Evolutionary conservation across 345 rosid genomes (phyloP).

Genomic region (Camelina sativa): DNA sequence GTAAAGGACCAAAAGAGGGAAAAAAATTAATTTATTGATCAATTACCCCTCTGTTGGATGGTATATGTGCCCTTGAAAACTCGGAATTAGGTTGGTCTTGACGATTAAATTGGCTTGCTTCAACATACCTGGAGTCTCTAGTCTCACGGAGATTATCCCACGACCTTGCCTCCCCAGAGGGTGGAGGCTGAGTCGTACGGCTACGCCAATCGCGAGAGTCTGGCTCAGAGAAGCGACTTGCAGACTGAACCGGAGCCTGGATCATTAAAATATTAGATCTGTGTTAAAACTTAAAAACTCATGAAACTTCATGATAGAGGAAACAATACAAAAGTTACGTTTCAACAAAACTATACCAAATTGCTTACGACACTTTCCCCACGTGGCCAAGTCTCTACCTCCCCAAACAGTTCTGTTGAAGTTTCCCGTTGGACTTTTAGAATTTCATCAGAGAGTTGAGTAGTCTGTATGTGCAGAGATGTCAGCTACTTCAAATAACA

Average conservation of each 20-base stretch:
- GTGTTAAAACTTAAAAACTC: constrained; percentile 24
- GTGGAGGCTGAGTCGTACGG: constrained; percentile 50
- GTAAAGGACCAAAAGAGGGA: background rate
- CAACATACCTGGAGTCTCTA: constrained; percentile 52
- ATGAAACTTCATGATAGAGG: constrained; percentile 4
- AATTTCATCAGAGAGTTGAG: constrained; percentile 61
- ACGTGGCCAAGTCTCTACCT: constrained; percentile 65
- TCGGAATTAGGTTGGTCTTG: constrained; percentile 58
- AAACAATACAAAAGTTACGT: constrained; percentile 12
- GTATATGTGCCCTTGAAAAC: constrained; percentile 49
- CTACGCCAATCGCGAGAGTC: constrained; percentile 87
- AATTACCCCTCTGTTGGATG: constrained; percentile 60
- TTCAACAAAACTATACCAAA: constrained; percentile 24
- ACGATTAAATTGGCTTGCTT: constrained; percentile 46
- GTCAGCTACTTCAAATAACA: constrained; percentile 6
- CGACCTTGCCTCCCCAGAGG: constrained; percentile 67
- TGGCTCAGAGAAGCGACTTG: constrained; percentile 53
- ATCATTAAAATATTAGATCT: constrained; percentile 16
- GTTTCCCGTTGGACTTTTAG: constrained; percentile 64
- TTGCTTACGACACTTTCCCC: constrained; percentile 64
- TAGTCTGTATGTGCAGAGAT: constrained; percentile 39
- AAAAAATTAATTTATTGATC: constrained; percentile 8
- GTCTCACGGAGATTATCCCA: constrained; percentile 57
- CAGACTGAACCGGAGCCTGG: constrained; percentile 35
- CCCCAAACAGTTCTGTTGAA: constrained; percentile 68